These are phyloP conservation scores for Diaporthe capsici DNA, from an alignment of 2,329 filamentous ascomycete species.

Conservation along the genomic window DNA sequence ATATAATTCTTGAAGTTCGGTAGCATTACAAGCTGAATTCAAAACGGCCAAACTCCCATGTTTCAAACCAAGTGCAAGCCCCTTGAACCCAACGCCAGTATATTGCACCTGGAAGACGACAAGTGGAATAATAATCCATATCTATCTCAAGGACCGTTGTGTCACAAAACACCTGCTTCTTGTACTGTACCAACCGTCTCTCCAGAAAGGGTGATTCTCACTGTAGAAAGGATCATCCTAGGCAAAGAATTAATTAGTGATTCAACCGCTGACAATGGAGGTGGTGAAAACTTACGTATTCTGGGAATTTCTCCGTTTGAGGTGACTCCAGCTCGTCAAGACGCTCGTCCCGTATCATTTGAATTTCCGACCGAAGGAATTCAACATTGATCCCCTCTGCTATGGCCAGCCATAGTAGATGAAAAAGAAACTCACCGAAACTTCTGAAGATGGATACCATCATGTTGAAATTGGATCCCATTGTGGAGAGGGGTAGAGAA, in stretches of 20 bases:
- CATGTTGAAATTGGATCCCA: background rate
- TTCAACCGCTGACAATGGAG: too few relatives aligned
- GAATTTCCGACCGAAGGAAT: background rate
- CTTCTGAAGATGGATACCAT: background rate
- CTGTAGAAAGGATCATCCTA: conserved; percentile 19
- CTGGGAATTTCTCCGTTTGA: conserved; percentile 3
- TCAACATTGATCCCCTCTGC: background rate
- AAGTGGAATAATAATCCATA: too few relatives aligned
- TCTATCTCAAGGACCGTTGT: background rate
- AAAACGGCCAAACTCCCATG: background rate
- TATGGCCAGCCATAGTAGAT: conserved; percentile 16
- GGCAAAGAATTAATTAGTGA: background rate
- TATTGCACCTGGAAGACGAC: background rate
- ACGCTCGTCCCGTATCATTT: background rate
- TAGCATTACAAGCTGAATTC: background rate
- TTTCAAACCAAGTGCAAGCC: background rate
- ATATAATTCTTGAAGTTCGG: background rate
- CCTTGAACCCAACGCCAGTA: background rate
- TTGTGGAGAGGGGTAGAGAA: background rate
- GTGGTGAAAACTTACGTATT: background rate
- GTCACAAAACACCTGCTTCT: background rate
- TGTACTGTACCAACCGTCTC: background rate
- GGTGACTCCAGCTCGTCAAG: background rate
- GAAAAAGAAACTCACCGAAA: background rate
- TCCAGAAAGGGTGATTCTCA: conserved; percentile 7